Conservation (phyloP, 179 eudicot species). For the Amaranthus tricolor region DNA sequence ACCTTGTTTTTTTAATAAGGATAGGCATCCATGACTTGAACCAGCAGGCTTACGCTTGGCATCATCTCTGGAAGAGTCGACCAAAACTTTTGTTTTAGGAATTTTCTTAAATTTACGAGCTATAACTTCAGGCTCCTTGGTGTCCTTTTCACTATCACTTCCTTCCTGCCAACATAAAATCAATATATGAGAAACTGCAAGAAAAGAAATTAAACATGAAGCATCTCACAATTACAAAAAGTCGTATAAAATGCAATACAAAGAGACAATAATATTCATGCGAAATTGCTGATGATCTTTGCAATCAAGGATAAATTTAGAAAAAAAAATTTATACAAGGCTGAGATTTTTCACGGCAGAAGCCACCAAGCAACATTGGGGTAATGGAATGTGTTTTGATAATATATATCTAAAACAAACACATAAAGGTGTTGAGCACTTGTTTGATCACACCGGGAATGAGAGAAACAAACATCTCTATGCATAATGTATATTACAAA, state of each 20-base stretch:
- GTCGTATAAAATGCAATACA: not conserved
- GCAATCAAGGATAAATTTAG: no score
- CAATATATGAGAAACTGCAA: not conserved
- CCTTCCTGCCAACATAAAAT: conserved; percentile 53
- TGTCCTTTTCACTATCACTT: conserved; percentile 69
- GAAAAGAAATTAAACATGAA: not conserved
- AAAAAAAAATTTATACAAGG: no score
- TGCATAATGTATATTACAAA: not conserved
- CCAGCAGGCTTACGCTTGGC: conserved; percentile 29
- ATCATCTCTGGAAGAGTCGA: conserved; percentile 29
- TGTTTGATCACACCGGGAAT: not conserved
- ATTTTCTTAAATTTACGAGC: conserved; percentile 63
- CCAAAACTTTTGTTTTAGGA: conserved; percentile 41
- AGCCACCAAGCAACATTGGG: no score
- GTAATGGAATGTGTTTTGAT: no score
- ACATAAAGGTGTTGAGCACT: not conserved
- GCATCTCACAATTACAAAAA: not conserved
- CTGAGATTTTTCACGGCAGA: no score
- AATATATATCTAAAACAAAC: no score
- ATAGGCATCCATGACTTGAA: conserved; percentile 49
- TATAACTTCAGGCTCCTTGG: conserved; percentile 46
- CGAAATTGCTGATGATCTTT: no score
- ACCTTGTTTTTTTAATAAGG: conserved; percentile 49
- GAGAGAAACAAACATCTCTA: not conserved
- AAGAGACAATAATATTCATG: not conserved